Evolutionary conservation across 2,329 filamentous ascomycete species (phyloP), one percentile per base, ranked within the genome.

Genomic region (Huntiella savannae): DNA sequence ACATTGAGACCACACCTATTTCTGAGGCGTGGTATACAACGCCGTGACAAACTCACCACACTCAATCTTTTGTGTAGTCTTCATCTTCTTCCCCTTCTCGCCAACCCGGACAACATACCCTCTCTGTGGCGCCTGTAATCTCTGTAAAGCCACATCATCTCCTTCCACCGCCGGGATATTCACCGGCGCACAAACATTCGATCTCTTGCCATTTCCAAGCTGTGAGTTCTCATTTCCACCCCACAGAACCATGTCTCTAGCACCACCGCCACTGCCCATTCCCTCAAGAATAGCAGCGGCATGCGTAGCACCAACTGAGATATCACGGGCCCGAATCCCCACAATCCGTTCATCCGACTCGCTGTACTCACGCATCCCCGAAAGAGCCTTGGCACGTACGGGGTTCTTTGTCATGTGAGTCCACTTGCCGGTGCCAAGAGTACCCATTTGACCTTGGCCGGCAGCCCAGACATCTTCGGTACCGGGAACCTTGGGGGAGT

Each of bases 221-320:
- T 98, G 91, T 60, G 82, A 95, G 58, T 79, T 75, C 63, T 96
- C 87, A 56, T 96, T 98, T 45, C 85, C 85, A 51, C 91, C 91
- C 84, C 87, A 98, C 68, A 84, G 92, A 1, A 96, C 60, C 28
- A 87, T 78, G 58, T 96, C 91, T 4, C 81, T 77, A 42, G 91
- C 91, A 45, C 77, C 35, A 12, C 39, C 35, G 5, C 33, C 28
- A 11, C 28, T 34, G 1, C 82, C 82, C 28, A 81, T 73, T 57
- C 95, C 95, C 56, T 77, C 72, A 75, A 96, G 78, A 7, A 91
- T 70, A 1, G 85, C 88, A 0, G 83, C 75, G 32, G 76, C 79
- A 60, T 98, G 91, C 0, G 82, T 85, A 19, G 73, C 68, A 19
- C 91, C 91, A 8, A 86, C 77, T 3, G 75, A 81, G 16, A 96